phyloP scores from a whole-genome alignment of 768 basidiomycete species.

The Mycena maculata region DNA sequence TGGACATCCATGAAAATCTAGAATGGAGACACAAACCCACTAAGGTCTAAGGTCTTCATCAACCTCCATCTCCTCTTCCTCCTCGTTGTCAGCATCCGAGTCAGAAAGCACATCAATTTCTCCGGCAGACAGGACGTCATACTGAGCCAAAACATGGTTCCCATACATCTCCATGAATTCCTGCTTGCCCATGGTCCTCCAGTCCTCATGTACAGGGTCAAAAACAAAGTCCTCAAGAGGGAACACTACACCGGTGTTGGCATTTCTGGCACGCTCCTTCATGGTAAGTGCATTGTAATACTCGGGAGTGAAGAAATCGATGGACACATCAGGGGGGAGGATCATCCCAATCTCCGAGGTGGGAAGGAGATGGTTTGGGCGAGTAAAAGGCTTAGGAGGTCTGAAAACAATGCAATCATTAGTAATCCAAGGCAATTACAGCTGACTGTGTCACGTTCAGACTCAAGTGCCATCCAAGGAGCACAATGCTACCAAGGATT shows the following conservation, averaged over 20 bases:
- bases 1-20: too few relatives aligned
- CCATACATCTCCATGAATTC: conserved; percentile 10
- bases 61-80: conserved; percentile 10
- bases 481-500: too few relatives aligned
- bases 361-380: background rate
- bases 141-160: background rate
- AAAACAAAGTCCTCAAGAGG: background rate
- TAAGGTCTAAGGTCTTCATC: conserved; percentile 7
- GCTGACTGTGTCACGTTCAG: too few relatives aligned
- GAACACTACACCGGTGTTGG: conserved; percentile 1
- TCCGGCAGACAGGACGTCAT: background rate
- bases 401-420: background rate
- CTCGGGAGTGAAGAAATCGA: too few relatives aligned
- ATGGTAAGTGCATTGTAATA: conserved; percentile 1
- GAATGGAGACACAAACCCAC: too few relatives aligned
- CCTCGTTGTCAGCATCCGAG: conserved; percentile 13
- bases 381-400: background rate
- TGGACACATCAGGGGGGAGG: conserved; percentile 8
- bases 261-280: conserved; percentile 6
- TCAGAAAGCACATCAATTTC: background rate
- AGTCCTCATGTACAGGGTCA: background rate
- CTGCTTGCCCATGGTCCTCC: background rate
- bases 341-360: background rate
- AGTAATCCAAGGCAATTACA: background rate
- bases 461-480: too few relatives aligned